phyloP scores from a whole-genome alignment of 768 basidiomycete genomes.

The Termitomyces sp. region DNA sequence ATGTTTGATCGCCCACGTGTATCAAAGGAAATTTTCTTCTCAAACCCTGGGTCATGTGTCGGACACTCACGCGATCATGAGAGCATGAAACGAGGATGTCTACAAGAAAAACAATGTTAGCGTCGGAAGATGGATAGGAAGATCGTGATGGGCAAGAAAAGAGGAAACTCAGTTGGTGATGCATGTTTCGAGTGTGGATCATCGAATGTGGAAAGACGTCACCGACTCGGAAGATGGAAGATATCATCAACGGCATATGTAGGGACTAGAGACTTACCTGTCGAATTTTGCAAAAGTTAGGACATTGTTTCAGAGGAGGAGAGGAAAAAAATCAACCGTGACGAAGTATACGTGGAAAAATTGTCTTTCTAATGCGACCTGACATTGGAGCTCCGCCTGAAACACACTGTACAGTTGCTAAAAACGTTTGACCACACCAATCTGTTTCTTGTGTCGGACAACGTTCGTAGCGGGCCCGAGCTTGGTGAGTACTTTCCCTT shows the following conservation, averaged over 20 bases:
- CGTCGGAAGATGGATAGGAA: too few relatives aligned
- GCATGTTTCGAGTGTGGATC: constrained; percentile 79
- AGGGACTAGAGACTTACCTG: constrained; percentile 24
- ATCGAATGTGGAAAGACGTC: constrained; percentile 48
- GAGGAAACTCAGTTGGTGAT: constrained; percentile 49
- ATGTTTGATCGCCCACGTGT: not conserved
- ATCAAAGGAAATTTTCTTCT: not conserved
- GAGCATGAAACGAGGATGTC: not conserved
- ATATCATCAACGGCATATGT: constrained; percentile 49
- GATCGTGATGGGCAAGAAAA: not conserved
- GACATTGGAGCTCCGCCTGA: constrained; percentile 23
- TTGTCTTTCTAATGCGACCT: not conserved
- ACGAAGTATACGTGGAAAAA: not conserved
- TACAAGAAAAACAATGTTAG: not conserved
- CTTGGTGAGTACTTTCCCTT: constrained; percentile 16
- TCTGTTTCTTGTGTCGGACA: not conserved
- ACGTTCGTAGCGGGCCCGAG: not conserved
- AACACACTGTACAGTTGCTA: constrained; percentile 35
- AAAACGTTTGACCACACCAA: not conserved
- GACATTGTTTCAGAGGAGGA: not conserved
- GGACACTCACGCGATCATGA: not conserved
- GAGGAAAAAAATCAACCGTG: not conserved
- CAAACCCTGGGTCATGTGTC: not conserved
- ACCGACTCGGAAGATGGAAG: constrained; percentile 68
- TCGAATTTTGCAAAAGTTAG: not conserved